Evolutionary conservation across 2,329 filamentous ascomycete genomes (phyloP).

Genomic region (Diaporthe eres): DNA sequence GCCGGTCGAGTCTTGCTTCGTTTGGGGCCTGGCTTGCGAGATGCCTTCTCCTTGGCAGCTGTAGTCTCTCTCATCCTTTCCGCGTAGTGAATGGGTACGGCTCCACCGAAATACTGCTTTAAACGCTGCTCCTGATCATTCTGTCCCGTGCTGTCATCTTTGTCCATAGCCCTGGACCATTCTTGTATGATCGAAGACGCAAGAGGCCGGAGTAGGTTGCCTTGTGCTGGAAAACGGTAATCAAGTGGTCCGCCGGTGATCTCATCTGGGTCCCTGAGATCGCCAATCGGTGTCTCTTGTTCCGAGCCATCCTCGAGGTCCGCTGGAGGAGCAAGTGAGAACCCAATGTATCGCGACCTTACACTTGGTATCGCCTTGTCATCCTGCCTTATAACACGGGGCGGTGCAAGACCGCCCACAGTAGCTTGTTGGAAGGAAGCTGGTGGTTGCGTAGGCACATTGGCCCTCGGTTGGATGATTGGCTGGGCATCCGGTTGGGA

Average conservation of each 20-base stretch:
- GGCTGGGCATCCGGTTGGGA: neutral
- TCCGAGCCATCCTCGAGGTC: slow-evolving; percentile 9
- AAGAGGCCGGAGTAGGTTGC: slow-evolving; percentile 4
- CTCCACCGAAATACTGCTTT: slow-evolving; percentile 36
- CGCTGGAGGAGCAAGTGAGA: slow-evolving; percentile 1
- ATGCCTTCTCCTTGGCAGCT: slow-evolving; percentile 40
- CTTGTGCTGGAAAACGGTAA: slow-evolving; percentile 16
- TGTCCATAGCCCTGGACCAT: slow-evolving; percentile 38
- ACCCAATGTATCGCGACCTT: slow-evolving; percentile 35
- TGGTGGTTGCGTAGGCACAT: neutral
- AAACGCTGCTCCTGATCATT: slow-evolving; percentile 38
- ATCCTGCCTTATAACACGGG: slow-evolving; percentile 37
- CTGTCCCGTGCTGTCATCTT: slow-evolving; percentile 31
- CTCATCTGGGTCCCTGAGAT: slow-evolving; percentile 37
- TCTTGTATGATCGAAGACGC: slow-evolving; percentile 34
- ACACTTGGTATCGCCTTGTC: slow-evolving; percentile 29
- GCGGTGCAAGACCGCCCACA: slow-evolving; percentile 29
- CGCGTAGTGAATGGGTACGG: slow-evolving; percentile 34
- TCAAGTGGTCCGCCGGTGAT: slow-evolving; percentile 16
- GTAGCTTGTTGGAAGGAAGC: slow-evolving; percentile 7
- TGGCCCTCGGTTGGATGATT: neutral
- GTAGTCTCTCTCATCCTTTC: slow-evolving; percentile 26
- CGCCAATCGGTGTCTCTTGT: slow-evolving; percentile 32
- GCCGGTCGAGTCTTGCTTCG: slow-evolving; percentile 60
- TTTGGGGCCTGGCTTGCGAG: slow-evolving; percentile 44